Conservation (phyloP, 106 monocot species). For the Dendrobium catenatum region DNA sequence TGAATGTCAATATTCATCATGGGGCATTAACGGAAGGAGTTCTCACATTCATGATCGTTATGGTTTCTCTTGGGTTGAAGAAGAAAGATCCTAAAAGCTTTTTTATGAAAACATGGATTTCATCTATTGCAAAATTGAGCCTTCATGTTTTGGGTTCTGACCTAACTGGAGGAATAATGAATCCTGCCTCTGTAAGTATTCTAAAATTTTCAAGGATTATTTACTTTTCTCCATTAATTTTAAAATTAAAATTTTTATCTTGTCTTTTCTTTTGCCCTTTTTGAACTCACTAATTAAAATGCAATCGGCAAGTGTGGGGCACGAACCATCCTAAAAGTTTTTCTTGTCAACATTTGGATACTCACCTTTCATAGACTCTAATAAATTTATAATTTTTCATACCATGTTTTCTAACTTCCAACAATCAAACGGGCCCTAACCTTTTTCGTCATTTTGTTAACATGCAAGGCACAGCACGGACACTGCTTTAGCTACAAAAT, state of each 20-base stretch:
- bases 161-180: slow-evolving; percentile 96
- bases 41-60: slow-evolving; percentile 66
- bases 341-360: too few species aligned
- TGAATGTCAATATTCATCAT: slow-evolving; percentile 68
- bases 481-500: background rate
- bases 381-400: too few species aligned
- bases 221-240: background rate
- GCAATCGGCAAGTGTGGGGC: background rate
- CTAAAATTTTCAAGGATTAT: background rate
- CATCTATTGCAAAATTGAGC: slow-evolving; percentile 60
- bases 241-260: background rate
- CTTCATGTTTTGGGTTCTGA: slow-evolving; percentile 87
- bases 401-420: too few species aligned
- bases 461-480: too few species aligned
- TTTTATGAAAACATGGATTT: slow-evolving; percentile 95
- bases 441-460: too few species aligned
- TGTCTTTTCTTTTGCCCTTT: background rate
- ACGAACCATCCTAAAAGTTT: background rate
- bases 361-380: too few species aligned
- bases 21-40: slow-evolving; percentile 88
- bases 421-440: too few species aligned
- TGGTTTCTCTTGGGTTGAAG: slow-evolving; percentile 56
- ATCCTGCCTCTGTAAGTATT: slow-evolving; percentile 88
- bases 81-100: slow-evolving; percentile 66
- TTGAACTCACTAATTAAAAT: background rate